Base-by-base conservation (phyloP, 1,284 basidiomycete species). In the Puccinia hordei region DNA sequence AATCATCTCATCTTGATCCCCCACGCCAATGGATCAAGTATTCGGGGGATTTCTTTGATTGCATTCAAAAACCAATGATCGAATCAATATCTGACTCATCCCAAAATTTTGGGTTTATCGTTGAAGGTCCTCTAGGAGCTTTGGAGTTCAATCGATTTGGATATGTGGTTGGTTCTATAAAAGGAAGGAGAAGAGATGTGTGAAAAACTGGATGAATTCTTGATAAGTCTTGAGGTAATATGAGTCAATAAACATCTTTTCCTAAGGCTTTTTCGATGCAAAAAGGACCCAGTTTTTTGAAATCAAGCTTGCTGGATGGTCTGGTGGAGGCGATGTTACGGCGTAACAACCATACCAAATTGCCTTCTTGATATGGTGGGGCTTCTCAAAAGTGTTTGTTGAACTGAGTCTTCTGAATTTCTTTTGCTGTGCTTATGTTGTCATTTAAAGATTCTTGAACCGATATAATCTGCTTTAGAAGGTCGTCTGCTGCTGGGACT, bases 401-500 rank as follows among this genome's bases (percentile, higher is more conserved):
- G 17, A 57, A 57, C 6, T n/a, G 22, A 5, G 6, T 19, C 17
- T 57, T 57, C 17, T 57, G 53, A 57, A 57, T 19, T 19, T 57
- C 53, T 19, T 57, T 57, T 19, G 19, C 53, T 13, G 8, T 44
- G 6, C 13, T 44, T 9, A 66, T 10, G 22, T 8, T 8, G 13
- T 41, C 4, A 9, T 30, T 30, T 12, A 71, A 38, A 35, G 12
- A 27, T 22, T 41, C 33, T 22, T 71, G 68, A 13, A 71, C 44
- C n/a, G 24, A 15, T 27, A 24, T 6, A 15, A 44, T 19, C 27
- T 57, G 6, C 27, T 8, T 19, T 19, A 57, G 27, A 57, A 19
- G 22, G n/a, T n/a, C n/a, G 53, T 72, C 69, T 13, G 49, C 69
- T 1, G 51, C 72, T 30, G 72, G 72, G 8, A 55, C 55, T 1